Evolutionary conservation across 305 asterid species (phyloP), one percentile per base, ranked within the genome.

Genomic region (Solanum hybrid): DNA sequence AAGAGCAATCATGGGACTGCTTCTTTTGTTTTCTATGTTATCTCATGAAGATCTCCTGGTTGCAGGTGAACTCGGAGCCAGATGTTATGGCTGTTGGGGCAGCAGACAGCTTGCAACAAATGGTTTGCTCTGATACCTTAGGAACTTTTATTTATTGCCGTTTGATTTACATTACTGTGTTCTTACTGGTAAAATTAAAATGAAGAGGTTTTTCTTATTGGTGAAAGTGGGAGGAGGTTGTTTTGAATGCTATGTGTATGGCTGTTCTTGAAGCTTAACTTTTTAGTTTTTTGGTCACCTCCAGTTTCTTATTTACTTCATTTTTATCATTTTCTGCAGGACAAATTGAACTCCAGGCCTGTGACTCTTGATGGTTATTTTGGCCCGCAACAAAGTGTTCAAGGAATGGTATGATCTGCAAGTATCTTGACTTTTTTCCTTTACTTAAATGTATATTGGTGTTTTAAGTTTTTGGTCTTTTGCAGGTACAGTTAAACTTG

Each of bases 401-500:
- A 94, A 64, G 98, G 98, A 92, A 96, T 98, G 98, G 99, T 98
- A 93, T 87, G 96, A 87, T 77, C 16, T 40, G 76, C 80, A 64
- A 42, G 32, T 77, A 66, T 79, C 36, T 36, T 64, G 77, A 85
- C 42, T 85, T 34, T 24, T 56, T 32, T 85, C 32, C 37, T 31
- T 32, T 12, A 32, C 22, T 40, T 81, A 38, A 60, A 85, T 56
- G 32, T 51, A 34, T 85, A 60, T 3, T 60, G 88, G 77, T 80
- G 77, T 82, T 86, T 32, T 87, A 89, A 90, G 88, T 90, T 91
- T 88, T 40, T 79, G 88, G 85, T 94, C 77, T 92, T 91, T 93
- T 91, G 90, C 91, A 95, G 98, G 98, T 96, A 89, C 99, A 96
- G 92, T 90, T 97, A 93, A 96, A 96, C 94, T 94, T 96, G 89